Conservation (phyloP, 768 basidiomycete genomes). For the Glaciozyma antarctica region DNA sequence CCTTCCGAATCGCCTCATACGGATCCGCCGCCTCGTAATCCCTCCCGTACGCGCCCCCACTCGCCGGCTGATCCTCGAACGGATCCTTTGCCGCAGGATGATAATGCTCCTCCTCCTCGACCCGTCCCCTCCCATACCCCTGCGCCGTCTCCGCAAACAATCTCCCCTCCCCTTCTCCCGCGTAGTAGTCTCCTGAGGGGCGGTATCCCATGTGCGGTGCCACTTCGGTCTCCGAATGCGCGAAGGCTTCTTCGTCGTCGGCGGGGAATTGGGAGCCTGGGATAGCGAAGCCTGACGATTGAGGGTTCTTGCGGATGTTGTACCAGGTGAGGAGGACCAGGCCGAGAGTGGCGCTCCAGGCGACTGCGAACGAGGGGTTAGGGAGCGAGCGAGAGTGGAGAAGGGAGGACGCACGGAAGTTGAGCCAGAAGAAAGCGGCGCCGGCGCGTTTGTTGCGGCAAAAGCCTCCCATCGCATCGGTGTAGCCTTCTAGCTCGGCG, state of each 20-base stretch:
- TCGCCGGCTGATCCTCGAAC: conserved; percentile 1
- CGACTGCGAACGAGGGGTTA: conserved; percentile 8
- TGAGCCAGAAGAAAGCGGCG: conserved; percentile 34
- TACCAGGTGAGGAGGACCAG: conserved; percentile 14
- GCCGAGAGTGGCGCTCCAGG: conserved; percentile 13
- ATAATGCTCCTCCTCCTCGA: not conserved
- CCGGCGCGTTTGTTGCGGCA: conserved; percentile 33
- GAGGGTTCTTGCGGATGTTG: conserved; percentile 13
- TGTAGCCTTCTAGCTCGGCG: conserved; percentile 27
- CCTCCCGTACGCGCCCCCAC: not conserved
- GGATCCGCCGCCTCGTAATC: not conserved
- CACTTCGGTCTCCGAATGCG: conserved; percentile 6
- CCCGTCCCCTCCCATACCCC: not conserved
- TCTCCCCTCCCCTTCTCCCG: conserved; percentile 1
- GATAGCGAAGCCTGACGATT: conserved; percentile 12
- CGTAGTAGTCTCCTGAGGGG: conserved; percentile 10
- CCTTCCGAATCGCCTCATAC: conserved; percentile 2
- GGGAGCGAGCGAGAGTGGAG: not conserved
- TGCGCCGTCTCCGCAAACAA: not conserved
- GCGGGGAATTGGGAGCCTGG: conserved; percentile 16
- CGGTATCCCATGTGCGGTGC: not conserved
- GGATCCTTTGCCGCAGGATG: not conserved
- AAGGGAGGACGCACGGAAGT: conserved; percentile 13
- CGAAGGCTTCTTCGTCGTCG: conserved; percentile 19
- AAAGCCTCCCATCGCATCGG: conserved; percentile 27